Evolutionary conservation across 495 filamentous ascomycete species (phyloP).

Genomic region (Penicillium alfredii): DNA sequence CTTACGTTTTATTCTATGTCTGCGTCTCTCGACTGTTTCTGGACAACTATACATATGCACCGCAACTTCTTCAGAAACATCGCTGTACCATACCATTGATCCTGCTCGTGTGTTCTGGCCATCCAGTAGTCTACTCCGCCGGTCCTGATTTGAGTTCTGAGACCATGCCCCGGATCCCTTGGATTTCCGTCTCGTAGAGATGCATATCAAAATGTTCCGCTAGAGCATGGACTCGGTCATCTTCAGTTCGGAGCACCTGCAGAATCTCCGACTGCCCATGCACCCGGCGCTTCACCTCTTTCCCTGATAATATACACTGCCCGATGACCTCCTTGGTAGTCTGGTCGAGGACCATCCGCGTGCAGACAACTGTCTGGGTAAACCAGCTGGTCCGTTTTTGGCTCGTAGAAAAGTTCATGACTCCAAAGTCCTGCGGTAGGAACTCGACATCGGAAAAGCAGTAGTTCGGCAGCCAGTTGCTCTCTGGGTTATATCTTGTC

Average conservation of each 20-base stretch:
- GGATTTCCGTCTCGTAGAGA: conserved; percentile 46
- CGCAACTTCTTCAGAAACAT: conserved; percentile 20
- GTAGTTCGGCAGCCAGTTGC: conserved; percentile 49
- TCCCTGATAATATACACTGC: conserved; percentile 50
- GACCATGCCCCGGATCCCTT: conserved; percentile 42
- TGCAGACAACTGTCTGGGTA: conserved; percentile 45
- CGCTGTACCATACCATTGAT: conserved; percentile 23
- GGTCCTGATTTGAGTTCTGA: conserved; percentile 37
- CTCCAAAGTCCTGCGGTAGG: conserved; percentile 47
- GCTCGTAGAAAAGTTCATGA: conserved; percentile 55
- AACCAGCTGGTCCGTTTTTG: conserved; percentile 46
- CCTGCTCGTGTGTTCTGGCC: conserved; percentile 1
- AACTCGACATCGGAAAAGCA: conserved; percentile 59
- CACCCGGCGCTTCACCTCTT: conserved; percentile 51
- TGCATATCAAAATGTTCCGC: conserved; percentile 51
- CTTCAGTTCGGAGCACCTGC: conserved; percentile 41
- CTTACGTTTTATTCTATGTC: conserved; percentile 15
- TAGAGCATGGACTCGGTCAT: conserved; percentile 48
- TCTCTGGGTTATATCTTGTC: conserved; percentile 38
- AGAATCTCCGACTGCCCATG: conserved; percentile 48
- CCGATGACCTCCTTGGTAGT: conserved; percentile 43
- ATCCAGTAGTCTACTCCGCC: neutral
- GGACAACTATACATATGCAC: conserved; percentile 25
- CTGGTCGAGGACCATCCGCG: conserved; percentile 45
- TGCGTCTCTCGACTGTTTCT: conserved; percentile 14